These are phyloP conservation scores for Apiotrichum montevideense DNA, from an alignment of 1,284 basidiomycete genomes.

Conservation along the genomic window DNA sequence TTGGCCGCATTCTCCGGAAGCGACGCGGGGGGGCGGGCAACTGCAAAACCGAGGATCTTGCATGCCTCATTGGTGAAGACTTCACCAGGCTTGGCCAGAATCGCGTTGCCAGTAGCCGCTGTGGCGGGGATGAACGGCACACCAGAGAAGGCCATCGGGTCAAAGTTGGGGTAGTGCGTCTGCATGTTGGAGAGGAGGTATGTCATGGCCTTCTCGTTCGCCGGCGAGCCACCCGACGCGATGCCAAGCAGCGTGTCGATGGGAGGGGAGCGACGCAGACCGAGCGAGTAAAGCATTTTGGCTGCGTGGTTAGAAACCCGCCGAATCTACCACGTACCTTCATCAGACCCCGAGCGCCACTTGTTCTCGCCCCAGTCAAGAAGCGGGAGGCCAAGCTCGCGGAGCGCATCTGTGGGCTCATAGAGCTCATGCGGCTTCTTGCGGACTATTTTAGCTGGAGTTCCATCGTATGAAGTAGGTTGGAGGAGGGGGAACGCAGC, in stretches of 20 bases:
- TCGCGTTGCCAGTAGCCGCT: constrained; percentile 50
- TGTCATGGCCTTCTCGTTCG: constrained; percentile 55
- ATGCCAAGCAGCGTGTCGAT: constrained; percentile 61
- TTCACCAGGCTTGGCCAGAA: constrained; percentile 62
- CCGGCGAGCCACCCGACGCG: constrained; percentile 52
- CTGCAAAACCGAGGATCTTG: constrained; percentile 66
- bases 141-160: constrained; percentile 55
- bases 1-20: constrained; percentile 62
- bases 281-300: constrained; percentile 73
- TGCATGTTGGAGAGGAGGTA: constrained; percentile 70
- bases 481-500: constrained; percentile 70
- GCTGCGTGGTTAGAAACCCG: constrained; percentile 50
- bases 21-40: constrained; percentile 53
- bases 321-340: constrained; percentile 43
- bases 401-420: constrained; percentile 71
- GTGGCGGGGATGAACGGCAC: constrained; percentile 76
- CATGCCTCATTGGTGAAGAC: constrained; percentile 69
- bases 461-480: constrained; percentile 30
- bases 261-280: constrained; percentile 67
- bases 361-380: constrained; percentile 81
- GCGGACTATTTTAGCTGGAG: constrained; percentile 44
- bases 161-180: constrained; percentile 58
- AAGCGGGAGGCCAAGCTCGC: constrained; percentile 68
- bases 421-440: constrained; percentile 68
- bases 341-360: constrained; percentile 73